Base-by-base conservation (phyloP, 2,329 filamentous ascomycete genomes). In the Aureobasidium sp. region DNA sequence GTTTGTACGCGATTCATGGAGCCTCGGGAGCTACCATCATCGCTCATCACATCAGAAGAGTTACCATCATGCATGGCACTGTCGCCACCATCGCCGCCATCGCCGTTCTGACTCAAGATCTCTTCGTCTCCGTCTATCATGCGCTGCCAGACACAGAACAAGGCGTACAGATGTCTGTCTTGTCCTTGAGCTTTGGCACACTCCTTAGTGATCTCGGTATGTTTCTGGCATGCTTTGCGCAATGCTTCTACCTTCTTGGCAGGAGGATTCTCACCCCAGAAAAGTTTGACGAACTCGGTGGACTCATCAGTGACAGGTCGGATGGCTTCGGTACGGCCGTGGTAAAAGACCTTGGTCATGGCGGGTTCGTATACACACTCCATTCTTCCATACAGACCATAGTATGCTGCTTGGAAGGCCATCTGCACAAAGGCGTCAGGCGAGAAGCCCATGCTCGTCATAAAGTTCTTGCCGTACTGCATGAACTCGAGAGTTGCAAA, bases 381-480 rank as follows among this genome's bases (percentile, higher is more conserved):
- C 1, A 96, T 85, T 5, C 91, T 86, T 3, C 94, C 94, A 69
- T 97, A 99, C 8, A 99, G 82, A 1, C 94, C 94, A 70, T 97
- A 99, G 78, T 99, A 97, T 1, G 94, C 93, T 5, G 93, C 93
- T 74, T 99, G 94, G 78, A 97, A 97, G 0, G 94, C 94, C 93
- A 99, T 97, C 75, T 99, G 94, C 22, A 99, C 90, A 72, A 96
- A 99, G 0, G 94, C 94, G 73, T 97, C 94, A 0, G 94, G 93
- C 0, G 93, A 97, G 76, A 97, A 95, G 8, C 93, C 93, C 87
- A 95, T 95, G 0, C 89, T 91, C 0, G 91, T 97, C 75, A 99
- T 97, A 72, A 97, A 97, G 75, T 94, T 96, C 80, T 97, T 97
- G 67, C 94, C 94, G 69, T 96, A 99, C 27, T 87, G 85, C 53